phyloP scores from a whole-genome alignment of 257 asterid genomes.

The Echium plantagineum region DNA sequence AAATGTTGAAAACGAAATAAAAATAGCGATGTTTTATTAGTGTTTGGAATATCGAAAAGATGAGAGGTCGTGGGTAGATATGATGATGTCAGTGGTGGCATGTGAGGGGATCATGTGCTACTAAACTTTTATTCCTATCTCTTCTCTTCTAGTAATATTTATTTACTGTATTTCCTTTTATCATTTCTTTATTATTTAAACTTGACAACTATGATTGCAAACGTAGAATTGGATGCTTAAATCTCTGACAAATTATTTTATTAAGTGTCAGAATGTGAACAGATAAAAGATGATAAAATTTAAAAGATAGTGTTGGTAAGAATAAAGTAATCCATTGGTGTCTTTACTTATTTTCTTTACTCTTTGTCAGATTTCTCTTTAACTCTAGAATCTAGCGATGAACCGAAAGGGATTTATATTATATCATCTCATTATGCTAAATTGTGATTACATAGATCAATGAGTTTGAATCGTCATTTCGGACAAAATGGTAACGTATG shows the following conservation, averaged over 20 bases:
- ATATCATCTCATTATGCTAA: too few species aligned
- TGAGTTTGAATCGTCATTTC: too few species aligned
- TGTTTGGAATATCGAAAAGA: constrained; percentile 32
- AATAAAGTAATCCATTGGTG: not conserved
- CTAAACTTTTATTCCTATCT: not conserved
- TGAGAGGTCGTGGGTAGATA: constrained; percentile 35
- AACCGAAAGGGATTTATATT: too few species aligned
- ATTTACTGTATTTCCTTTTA: too few species aligned
- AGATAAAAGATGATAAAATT: constrained; percentile 2
- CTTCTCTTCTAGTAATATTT: too few species aligned
- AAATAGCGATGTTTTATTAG: too few species aligned
- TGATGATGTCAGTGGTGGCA: constrained; percentile 34
- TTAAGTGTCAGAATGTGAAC: not conserved
- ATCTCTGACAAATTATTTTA: too few species aligned
- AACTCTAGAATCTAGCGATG: not conserved
- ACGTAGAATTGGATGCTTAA: not conserved
- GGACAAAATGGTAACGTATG: too few species aligned
- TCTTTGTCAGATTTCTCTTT: not conserved
- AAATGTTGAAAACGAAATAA: too few species aligned
- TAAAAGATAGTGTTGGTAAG: not conserved
- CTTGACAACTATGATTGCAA: too few species aligned
- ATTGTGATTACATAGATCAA: too few species aligned
- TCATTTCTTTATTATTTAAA: too few species aligned
- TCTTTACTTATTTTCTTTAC: not conserved
- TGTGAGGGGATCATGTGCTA: constrained; percentile 25